A percentile compares a stretch with the other conserved stretches of the same genome.
Evolutionary conservation across 352 stramenopile genomes (phyloP).

Genomic region (Elongisporangium undulatum): DNA sequence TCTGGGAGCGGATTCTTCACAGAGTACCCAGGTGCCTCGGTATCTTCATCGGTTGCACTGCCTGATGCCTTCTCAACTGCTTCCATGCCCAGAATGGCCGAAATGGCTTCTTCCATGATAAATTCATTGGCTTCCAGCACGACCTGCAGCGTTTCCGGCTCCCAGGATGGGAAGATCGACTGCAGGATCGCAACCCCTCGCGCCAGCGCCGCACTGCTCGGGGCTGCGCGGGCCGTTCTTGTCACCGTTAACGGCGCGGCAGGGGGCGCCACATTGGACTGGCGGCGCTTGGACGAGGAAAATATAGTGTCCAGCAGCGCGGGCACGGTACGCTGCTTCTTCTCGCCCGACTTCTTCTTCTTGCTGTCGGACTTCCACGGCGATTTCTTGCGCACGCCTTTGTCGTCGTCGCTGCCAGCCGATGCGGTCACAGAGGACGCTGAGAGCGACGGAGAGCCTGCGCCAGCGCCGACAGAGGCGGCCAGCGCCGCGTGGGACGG

Average conservation of each 20-base stretch:
- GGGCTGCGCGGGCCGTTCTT: conserved; percentile 11
- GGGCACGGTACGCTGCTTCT: conserved; percentile 9
- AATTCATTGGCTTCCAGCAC: conserved; percentile 73
- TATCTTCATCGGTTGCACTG: not conserved
- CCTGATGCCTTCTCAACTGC: conserved; percentile 24
- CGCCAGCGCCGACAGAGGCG: not conserved
- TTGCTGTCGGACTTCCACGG: conserved; percentile 20
- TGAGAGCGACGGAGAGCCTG: not conserved
- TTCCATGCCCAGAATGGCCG: conserved; percentile 75
- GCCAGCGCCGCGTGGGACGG: not conserved
- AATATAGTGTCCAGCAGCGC: conserved; percentile 46
- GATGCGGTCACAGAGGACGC: not conserved
- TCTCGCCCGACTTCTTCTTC: conserved; percentile 20
- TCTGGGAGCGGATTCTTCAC: conserved; percentile 74
- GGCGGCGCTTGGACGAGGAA: conserved; percentile 42
- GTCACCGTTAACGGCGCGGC: not conserved
- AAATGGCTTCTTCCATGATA: conserved; percentile 81
- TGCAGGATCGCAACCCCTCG: conserved; percentile 67
- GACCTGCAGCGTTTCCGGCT: conserved; percentile 53
- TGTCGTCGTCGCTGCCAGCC: not conserved
- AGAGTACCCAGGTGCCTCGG: conserved; percentile 17
- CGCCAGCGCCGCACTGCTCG: conserved; percentile 39
- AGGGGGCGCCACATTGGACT: conserved; percentile 11
- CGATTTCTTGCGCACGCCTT: not conserved
- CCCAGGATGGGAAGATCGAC: conserved; percentile 83